Evolutionary conservation across 139 green algal species (phyloP).

Genomic region (Desmodesmus armatus): DNA sequence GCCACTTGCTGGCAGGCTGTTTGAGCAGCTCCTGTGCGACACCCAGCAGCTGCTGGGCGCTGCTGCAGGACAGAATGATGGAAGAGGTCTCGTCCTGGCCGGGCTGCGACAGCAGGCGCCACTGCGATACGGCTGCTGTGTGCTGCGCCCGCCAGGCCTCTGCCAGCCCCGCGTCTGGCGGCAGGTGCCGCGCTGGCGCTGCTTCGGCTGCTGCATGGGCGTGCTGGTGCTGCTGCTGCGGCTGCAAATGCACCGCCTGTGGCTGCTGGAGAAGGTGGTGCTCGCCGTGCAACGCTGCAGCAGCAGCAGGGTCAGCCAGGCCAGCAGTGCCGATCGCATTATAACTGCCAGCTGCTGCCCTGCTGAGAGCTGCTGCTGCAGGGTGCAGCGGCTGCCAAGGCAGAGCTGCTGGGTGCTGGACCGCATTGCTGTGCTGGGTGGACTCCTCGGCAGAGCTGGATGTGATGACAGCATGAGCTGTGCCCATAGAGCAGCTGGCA

Average conservation of each 20-base stretch:
- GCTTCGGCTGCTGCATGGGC: not conserved
- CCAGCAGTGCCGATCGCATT: too few relatives aligned
- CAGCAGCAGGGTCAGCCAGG: too few relatives aligned
- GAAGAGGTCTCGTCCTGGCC: not conserved
- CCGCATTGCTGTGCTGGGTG: too few relatives aligned
- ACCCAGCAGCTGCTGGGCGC: not conserved
- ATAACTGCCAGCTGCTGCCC: too few relatives aligned
- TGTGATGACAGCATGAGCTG: too few relatives aligned
- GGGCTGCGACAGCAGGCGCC: not conserved
- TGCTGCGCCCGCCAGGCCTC: not conserved
- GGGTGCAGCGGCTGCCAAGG: too few relatives aligned
- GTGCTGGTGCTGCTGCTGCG: not conserved
- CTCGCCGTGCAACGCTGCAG: not conserved
- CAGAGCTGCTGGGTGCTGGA: too few relatives aligned
- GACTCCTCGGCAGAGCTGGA: too few relatives aligned
- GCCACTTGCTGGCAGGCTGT: constrained; percentile 14
- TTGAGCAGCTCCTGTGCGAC: not conserved
- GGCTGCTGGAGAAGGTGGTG: not conserved
- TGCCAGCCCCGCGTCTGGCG: not conserved
- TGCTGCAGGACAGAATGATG: constrained; percentile 16
- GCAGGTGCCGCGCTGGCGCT: not conserved
- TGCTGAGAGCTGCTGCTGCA: too few relatives aligned
- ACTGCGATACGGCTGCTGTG: not conserved
- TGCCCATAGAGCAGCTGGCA: too few relatives aligned
- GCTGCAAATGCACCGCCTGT: not conserved